Base-by-base conservation (phyloP, 345 rosid genomes). In the Gossypium ekmanianum region DNA sequence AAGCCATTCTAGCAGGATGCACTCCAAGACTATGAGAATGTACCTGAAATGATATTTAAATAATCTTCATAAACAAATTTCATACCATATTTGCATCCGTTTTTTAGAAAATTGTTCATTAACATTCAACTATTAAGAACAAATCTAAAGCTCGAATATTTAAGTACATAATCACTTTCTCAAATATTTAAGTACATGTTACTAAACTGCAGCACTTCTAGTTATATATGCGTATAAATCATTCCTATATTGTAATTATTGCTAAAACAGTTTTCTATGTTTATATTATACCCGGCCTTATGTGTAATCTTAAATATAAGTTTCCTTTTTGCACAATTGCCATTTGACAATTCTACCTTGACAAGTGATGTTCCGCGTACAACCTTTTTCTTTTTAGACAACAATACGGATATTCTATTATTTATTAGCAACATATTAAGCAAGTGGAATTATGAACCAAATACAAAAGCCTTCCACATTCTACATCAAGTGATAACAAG, bases 1-100 rank as follows among this genome's bases (percentile, higher is more conserved):
- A 83, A 7, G 83, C 86, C 84, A 85, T 81, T 80, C 94, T 83
- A 24, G 82, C 61, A 20, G 84, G 84, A 73, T 79, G 87, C 71
- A 73, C 69, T 45, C 88, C 88, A 61, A 79, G 72, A 71, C 81
- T 41, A n/a, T 84, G 87, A 76, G 86, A 74, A 72, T 79, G 81
- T 11, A 81, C 85, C 94, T 90, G 76, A 50, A 68, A 73, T 43
- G 72, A 26, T 61, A 43, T 22, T 74, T 16, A 5, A 9, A 43
- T 58, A 64, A 34, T 51, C 27, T 52, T 47, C 29, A 61, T 10
- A 48, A 76, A 9, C 48, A 24, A 7, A 2, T 34, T 27, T 17
- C 34, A 48, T 48, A 7, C 50, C 45, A 18, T 45, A 29, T 18
- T 44, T n/a, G 65, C 77, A 50, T 9, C 18, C 6, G 7, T 62